Conservation (phyloP, 2,329 filamentous ascomycete species). For the Orbilia javanica region DNA sequence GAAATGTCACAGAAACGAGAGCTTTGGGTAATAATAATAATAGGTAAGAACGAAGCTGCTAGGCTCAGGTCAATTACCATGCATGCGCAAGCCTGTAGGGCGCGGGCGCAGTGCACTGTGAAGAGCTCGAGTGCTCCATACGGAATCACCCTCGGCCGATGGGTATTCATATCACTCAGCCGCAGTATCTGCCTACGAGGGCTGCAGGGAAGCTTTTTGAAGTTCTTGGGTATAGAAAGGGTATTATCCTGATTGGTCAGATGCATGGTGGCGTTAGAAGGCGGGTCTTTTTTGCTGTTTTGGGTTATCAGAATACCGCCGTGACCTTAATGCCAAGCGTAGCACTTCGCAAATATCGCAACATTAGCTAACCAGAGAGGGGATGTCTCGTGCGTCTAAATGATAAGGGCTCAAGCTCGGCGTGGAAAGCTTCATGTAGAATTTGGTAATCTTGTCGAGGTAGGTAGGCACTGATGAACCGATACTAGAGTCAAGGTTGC, state of each 20-base stretch:
- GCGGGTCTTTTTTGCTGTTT: conserved; percentile 52
- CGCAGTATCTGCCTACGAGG: conserved; percentile 36
- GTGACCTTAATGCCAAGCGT: conserved; percentile 33
- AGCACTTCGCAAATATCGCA: conserved; percentile 41
- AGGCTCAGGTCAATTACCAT: background rate
- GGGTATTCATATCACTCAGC: conserved; percentile 37
- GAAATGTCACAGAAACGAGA: conserved; percentile 3
- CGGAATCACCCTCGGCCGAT: conserved; percentile 29
- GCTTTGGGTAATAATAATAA: background rate
- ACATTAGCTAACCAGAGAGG: too few relatives aligned
- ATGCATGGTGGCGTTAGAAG: conserved; percentile 31
- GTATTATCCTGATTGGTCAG: conserved; percentile 26
- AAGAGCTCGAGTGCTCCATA: conserved; percentile 26
- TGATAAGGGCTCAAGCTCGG: too few relatives aligned
- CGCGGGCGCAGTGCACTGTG: background rate
- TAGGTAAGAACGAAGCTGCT: background rate
- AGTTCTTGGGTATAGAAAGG: conserved; percentile 26
- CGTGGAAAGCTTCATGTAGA: too few relatives aligned
- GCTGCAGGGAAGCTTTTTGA: conserved; percentile 6
- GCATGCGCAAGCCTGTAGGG: conserved; percentile 9
- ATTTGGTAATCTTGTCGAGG: too few relatives aligned
- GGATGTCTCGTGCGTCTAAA: too few relatives aligned
- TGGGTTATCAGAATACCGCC: conserved; percentile 6
- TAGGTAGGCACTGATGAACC: too few relatives aligned
- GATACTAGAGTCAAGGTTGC: too few relatives aligned